phyloP scores from a whole-genome alignment of 768 basidiomycete genomes.

The Russula olivacea region DNA sequence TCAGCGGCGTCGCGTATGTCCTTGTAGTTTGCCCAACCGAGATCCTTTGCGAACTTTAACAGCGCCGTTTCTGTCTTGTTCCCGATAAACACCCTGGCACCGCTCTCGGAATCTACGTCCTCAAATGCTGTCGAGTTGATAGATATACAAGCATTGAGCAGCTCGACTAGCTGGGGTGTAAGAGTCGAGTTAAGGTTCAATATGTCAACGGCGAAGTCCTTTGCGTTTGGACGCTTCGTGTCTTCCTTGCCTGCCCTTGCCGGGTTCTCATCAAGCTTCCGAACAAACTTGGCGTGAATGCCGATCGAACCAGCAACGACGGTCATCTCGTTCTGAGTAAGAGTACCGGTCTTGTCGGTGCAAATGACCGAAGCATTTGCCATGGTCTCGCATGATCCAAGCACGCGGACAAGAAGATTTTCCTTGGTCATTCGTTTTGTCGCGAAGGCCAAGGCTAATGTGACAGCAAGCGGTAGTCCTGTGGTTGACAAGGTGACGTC shows the following conservation, averaged over 20 bases:
- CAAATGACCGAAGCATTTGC: conserved; percentile 94
- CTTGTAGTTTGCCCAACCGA: conserved; percentile 70
- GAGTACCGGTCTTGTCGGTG: conserved; percentile 95
- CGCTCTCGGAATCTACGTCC: conserved; percentile 59
- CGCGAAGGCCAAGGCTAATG: conserved; percentile 92
- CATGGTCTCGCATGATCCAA: conserved; percentile 98
- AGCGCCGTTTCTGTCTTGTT: conserved; percentile 96
- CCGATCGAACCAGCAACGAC: conserved; percentile 96
- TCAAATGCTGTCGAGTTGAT: conserved; percentile 96
- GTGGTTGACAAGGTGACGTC: conserved; percentile 15
- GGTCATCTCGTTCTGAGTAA: conserved; percentile 92
- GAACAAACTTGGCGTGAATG: conserved; percentile 91
- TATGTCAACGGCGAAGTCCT: conserved; percentile 88
- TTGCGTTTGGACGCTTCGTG: conserved; percentile 33
- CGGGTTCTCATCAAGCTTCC: conserved; percentile 63
- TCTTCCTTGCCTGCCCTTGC: conserved; percentile 68
- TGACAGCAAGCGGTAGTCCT: conserved; percentile 94
- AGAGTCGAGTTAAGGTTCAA: conserved; percentile 59
- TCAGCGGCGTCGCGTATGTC: conserved; percentile 52
- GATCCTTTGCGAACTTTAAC: conserved; percentile 75
- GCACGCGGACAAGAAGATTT: conserved; percentile 90
- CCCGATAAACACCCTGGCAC: conserved; percentile 65
- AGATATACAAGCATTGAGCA: conserved; percentile 83
- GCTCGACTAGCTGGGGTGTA: conserved; percentile 48
- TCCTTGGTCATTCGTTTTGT: conserved; percentile 98